A percentile compares a stretch with the other conserved stretches of the same genome.
phyloP scores from a whole-genome alignment of 768 basidiomycete genomes.

The Chalciporus piperatus region DNA sequence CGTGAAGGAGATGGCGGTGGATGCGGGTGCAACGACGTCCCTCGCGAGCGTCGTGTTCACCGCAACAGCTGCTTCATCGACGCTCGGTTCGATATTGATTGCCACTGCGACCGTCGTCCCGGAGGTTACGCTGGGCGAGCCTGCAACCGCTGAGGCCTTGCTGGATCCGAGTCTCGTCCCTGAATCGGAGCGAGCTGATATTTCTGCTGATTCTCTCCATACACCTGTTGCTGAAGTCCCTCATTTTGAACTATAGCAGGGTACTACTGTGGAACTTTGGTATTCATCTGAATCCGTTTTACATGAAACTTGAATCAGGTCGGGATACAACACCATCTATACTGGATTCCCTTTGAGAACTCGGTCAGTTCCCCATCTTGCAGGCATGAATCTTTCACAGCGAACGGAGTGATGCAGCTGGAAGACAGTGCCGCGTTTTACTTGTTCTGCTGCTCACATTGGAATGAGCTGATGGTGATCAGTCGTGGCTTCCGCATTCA shows the following conservation, averaged over 20 bases:
- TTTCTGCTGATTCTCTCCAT: neutral
- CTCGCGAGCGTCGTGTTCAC: constrained; percentile 7
- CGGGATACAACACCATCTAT: neutral
- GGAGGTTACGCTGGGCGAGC: neutral
- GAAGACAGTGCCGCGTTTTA: neutral
- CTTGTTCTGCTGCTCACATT: too few relatives aligned
- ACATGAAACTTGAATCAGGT: neutral
- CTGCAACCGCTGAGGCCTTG: neutral
- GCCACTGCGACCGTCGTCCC: constrained; percentile 1
- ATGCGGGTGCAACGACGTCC: neutral
- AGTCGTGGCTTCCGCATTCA: neutral
- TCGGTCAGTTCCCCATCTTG: neutral
- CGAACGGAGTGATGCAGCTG: neutral
- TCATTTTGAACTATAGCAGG: neutral
- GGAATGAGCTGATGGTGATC: too few relatives aligned
- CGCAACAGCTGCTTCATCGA: constrained; percentile 4
- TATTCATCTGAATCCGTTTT: neutral
- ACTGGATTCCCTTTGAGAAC: neutral
- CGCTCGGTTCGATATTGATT: constrained; percentile 11
- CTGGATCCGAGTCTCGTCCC: neutral
- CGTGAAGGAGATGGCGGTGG: constrained; percentile 9
- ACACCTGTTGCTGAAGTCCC: neutral
- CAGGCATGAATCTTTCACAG: neutral
- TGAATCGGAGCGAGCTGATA: neutral
- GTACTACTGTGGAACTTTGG: neutral